Conservation (phyloP, 176 grass and related monocot genomes). For the Carex scoparia region DNA sequence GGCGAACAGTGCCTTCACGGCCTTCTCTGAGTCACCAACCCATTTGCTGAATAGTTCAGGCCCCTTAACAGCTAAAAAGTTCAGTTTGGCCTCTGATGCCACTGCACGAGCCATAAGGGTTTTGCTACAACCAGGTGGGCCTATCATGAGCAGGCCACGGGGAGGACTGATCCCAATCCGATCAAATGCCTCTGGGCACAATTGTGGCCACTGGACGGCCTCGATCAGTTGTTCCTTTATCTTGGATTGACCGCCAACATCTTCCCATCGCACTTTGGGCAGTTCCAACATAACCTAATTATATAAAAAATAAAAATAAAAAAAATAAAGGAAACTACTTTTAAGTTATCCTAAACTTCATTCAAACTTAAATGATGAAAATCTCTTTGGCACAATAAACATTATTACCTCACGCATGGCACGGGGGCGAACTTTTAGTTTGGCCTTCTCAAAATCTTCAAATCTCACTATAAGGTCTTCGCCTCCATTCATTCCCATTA, state of each 20-base stretch:
- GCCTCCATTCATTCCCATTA: slow-evolving; percentile 25
- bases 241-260: slow-evolving; percentile 79
- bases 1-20: slow-evolving; percentile 72
- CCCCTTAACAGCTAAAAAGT: slow-evolving; percentile 92
- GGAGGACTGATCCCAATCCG: slow-evolving; percentile 58
- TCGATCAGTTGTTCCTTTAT: slow-evolving; percentile 83
- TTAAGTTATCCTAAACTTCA: not conserved
- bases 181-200: slow-evolving; percentile 55
- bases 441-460: slow-evolving; percentile 80
- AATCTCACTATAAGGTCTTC: slow-evolving; percentile 34
- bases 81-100: slow-evolving; percentile 89
- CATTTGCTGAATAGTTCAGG: slow-evolving; percentile 98
- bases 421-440: slow-evolving; percentile 84
- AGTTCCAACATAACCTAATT: slow-evolving; percentile 83
- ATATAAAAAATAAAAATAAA: not conserved
- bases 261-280: slow-evolving; percentile 76
- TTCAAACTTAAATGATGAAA: not conserved
- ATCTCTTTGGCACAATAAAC: not conserved
- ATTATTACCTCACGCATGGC: slow-evolving; percentile 98
- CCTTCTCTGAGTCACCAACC: slow-evolving; percentile 96
- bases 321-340: not conserved
- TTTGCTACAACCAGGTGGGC: slow-evolving; percentile 94
- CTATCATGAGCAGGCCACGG: slow-evolving; percentile 78
- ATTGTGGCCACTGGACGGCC: slow-evolving; percentile 73
- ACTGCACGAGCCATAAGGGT: slow-evolving; percentile 93